Percentiles rank a stretch among this genome's conserved stretches.
These are phyloP conservation scores for Pseudozyma thailandica DNA, from an alignment of 1,284 basidiomycete species.

Conservation along the genomic window DNA sequence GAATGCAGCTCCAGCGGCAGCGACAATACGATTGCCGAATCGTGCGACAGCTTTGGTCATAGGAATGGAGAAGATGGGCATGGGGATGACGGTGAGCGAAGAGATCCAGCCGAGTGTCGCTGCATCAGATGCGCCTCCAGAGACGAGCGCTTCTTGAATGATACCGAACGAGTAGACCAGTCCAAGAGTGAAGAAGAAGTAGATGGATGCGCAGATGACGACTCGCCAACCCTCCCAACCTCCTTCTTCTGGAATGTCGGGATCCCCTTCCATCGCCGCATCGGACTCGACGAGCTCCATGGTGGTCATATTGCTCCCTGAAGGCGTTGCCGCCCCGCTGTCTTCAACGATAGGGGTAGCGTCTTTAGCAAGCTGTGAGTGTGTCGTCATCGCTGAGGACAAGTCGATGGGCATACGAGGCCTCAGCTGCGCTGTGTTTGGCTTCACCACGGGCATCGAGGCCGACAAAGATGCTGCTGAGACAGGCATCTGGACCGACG, in stretches of 20 bases:
- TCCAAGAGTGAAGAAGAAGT: constrained; percentile 59
- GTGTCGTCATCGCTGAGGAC: constrained; percentile 10
- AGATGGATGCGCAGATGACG: constrained; percentile 32
- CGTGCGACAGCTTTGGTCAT: constrained; percentile 60
- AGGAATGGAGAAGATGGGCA: constrained; percentile 62
- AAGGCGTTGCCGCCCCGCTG: not conserved
- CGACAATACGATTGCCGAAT: constrained; percentile 56
- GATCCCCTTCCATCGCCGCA: not conserved
- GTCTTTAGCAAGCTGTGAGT: not conserved
- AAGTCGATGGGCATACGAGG: constrained; percentile 22
- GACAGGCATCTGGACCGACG: not conserved
- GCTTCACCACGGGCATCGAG: constrained; percentile 9
- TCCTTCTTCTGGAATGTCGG: constrained; percentile 22
- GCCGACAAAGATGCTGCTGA: not conserved
- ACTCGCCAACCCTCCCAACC: constrained; percentile 30
- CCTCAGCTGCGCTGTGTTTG: constrained; percentile 18
- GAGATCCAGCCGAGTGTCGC: constrained; percentile 67
- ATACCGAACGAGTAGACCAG: constrained; percentile 67
- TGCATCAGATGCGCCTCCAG: constrained; percentile 57
- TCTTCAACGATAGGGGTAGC: not conserved
- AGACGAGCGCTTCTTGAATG: constrained; percentile 61
- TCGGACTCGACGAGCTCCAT: constrained; percentile 76
- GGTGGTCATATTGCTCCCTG: constrained; percentile 74
- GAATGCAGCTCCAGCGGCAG: constrained; percentile 50
- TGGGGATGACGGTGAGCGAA: constrained; percentile 54